A percentile compares a stretch with the other conserved stretches of the same genome.
phyloP scores from a whole-genome alignment of 1,284 basidiomycete species.

The Melampsora larici-populina region DNA sequence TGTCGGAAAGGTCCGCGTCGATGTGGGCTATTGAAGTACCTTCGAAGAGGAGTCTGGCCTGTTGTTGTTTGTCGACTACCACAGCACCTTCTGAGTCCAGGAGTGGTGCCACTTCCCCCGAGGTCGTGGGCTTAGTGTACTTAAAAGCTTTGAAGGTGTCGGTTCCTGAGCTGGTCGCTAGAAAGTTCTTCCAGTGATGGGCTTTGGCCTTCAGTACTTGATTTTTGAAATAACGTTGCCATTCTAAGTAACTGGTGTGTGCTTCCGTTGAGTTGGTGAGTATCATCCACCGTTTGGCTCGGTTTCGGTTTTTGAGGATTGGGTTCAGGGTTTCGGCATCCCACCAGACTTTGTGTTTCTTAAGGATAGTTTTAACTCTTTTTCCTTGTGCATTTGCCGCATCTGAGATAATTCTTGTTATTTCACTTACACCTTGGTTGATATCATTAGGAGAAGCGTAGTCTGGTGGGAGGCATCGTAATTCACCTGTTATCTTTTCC shows the following conservation, averaged over 20 bases:
- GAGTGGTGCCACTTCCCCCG: background rate
- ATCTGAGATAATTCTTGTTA: too few relatives aligned
- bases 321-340: background rate
- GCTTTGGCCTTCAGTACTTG: background rate
- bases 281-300: background rate
- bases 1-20: too few relatives aligned
- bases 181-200: background rate
- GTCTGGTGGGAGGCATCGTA: too few relatives aligned
- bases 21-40: too few relatives aligned
- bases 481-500: too few relatives aligned
- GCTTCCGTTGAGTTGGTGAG: background rate
- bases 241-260: background rate
- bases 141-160: background rate
- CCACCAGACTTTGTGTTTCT: background rate
- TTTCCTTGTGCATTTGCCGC: too few relatives aligned
- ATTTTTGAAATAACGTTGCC: background rate
- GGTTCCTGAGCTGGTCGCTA: background rate
- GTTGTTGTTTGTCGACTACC: background rate
- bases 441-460: too few relatives aligned
- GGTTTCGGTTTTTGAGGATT: background rate
- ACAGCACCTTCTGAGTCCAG: background rate
- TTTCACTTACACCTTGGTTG: too few relatives aligned
- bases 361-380: background rate
- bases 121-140: background rate
- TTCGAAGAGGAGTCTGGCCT: background rate